Base-by-base conservation (phyloP, 2,329 filamentous ascomycete species). In the Colletotrichum viniferum region DNA sequence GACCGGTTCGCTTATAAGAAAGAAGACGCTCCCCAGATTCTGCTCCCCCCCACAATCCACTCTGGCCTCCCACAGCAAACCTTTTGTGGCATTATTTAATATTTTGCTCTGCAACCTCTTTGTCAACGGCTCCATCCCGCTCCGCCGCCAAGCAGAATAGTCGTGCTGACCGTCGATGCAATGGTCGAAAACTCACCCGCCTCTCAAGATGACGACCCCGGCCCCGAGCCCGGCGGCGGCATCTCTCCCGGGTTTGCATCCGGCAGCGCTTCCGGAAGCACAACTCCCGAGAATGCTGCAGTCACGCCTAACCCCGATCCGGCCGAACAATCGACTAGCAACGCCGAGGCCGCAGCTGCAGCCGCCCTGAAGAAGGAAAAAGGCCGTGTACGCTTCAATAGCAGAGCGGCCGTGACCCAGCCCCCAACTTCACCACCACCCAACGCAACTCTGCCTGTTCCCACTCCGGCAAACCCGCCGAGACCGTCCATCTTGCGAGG, bases 381-480 rank as follows among this genome's bases (percentile, higher is more conserved):
- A 77, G 86, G 85, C 4, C 85, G 87, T 32, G 87, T 88, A 32
- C 84, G 87, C 8, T 88, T 88, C 77, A 88, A 88, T 78, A 88
- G 86, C 80, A 85, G 83, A 72, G 85, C 86, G 32, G 85, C 79
- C 21, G 81, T 79, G 26, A 82, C 78, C 55, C 82, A 76, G 74
- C 82, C 78, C 63, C 80, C 77, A 13, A 69, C 63, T 55, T 75
- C 28, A 63, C 69, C 60, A 74, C 58, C 68, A 79, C n/a, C 70
- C 77, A 34, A 69, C 68, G 52, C 69, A 72, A 73, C 43, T 24
- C 32, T 61, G 26, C 63, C 69, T 21, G 38, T 67, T 38, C 63
- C 65, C 8, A 55, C 69, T 16, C 69, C 69, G 16, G 32, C 62
- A 32, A 48, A 58, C 18, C 69, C 73, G 4, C 55, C 34, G 24